phyloP scores from a whole-genome alignment of 169 alveolate species.

The Perkinsus olseni region DNA sequence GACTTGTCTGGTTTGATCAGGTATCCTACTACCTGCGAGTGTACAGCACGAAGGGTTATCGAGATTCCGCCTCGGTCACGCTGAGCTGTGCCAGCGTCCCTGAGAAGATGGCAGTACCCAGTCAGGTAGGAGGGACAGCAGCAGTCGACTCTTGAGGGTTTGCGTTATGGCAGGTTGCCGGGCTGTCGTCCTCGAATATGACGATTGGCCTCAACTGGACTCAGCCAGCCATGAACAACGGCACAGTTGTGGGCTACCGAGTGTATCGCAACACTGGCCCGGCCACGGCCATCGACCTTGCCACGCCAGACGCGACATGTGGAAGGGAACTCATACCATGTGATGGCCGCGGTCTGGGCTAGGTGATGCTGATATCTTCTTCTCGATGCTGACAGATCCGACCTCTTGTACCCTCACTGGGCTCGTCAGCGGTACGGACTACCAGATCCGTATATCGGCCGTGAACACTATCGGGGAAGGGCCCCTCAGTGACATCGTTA shows the following conservation, averaged over 20 bases:
- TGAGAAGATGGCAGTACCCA: background rate
- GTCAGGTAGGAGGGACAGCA: background rate
- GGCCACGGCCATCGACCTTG: background rate
- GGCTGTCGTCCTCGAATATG: background rate
- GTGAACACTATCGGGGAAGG: slow-evolving; percentile 8
- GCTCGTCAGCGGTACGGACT: background rate
- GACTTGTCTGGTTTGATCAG: background rate
- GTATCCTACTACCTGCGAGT: background rate
- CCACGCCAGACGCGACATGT: background rate
- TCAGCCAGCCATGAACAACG: background rate
- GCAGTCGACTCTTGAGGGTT: background rate
- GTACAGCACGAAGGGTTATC: background rate
- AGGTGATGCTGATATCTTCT: background rate
- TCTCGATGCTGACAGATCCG: background rate
- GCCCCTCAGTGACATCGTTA: background rate
- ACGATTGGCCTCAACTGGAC: background rate
- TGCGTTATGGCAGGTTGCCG: background rate
- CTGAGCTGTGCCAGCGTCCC: background rate
- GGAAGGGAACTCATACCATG: background rate
- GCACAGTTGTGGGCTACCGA: background rate
- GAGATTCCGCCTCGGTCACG: background rate
- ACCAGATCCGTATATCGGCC: slow-evolving; percentile 2
- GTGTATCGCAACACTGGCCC: background rate
- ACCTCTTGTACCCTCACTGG: background rate
- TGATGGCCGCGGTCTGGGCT: background rate